Evolutionary conservation across 2,329 filamentous ascomycete genomes (phyloP).

Genomic region (Sclerotinia minor): DNA sequence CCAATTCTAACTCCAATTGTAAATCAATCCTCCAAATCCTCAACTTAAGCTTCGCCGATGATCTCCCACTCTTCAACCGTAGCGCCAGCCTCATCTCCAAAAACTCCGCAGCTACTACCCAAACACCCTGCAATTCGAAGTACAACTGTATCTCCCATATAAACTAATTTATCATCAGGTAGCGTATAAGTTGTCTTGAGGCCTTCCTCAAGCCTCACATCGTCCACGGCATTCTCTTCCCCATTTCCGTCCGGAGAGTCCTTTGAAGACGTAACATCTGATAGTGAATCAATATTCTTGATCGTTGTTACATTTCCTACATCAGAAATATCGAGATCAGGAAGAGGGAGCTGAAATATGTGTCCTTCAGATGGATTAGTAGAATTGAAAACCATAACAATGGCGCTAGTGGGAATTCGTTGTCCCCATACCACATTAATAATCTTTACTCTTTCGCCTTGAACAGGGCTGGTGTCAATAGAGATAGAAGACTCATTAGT

Average conservation of each 20-base stretch:
- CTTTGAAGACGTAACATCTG: background rate
- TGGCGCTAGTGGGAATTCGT: background rate
- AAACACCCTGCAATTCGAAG: conserved; percentile 48
- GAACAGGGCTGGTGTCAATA: background rate
- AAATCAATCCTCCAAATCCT: too few relatives aligned
- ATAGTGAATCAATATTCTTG: background rate
- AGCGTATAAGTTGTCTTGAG: conserved; percentile 27
- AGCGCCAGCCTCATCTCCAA: conserved; percentile 43
- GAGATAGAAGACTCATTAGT: background rate
- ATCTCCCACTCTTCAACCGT: conserved; percentile 53
- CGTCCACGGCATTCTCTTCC: background rate
- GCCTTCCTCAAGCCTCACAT: conserved; percentile 28
- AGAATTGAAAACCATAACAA: background rate
- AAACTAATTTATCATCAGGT: conserved; percentile 27
- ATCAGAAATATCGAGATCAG: background rate
- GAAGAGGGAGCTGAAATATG: background rate
- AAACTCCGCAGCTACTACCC: conserved; percentile 32
- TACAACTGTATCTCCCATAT: conserved; percentile 32
- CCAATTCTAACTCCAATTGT: background rate
- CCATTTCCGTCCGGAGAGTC: background rate
- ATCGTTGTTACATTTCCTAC: background rate
- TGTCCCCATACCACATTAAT: conserved; percentile 11
- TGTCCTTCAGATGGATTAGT: background rate
- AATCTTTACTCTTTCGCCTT: background rate
- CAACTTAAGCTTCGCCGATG: conserved; percentile 28